Base-by-base conservation (phyloP, 129 eudicot species). In the Flaveria bidentis region DNA sequence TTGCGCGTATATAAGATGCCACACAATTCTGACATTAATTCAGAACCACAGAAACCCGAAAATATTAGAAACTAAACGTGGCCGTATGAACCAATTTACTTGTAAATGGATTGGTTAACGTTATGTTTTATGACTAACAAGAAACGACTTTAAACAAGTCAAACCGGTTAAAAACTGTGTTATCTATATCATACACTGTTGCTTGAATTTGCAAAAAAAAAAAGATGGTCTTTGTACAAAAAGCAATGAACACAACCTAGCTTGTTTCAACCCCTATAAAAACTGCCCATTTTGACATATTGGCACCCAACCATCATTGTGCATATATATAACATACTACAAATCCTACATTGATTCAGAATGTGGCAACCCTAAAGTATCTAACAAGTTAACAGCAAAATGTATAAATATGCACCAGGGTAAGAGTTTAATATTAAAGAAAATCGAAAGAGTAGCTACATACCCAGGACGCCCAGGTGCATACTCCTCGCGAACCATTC, bases 391-490 rank as follows among this genome's bases (percentile, higher is more conserved):
- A 69, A 69, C 2, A 73, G 44, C 33, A 53, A 51, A 18, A 50
- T 23, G 30, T n/a, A 73, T 5, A 26, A 6, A 41, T n/a, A 25
- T 9, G 18, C 20, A 46, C 5, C 15, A 20, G 26, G 13, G 42
- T 3, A 7, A 7, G 5, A 45, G 22, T n/a, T 9, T 3, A 28
- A 69, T 9, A 30, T 30, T 36, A 42, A 42, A 3, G 18, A 10
- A 9, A 25, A 7, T 5, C 17, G 3, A 53, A 25, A 39, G 30
- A 69, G 56, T 18, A 20, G 74, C 6, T 23, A 85, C 91, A 63
- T 87, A 92, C 97, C 96, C 96, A 23, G 18, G 58, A 45, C 17
- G 25, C 57, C 86, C 82, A 44, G 88, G 82, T 52, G 87, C 96
- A 82, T 87, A 86, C 56, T 81, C 73, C 8, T 84, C 89, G 44